Evolutionary conservation across 495 filamentous ascomycete genomes (phyloP).

Genomic region (Neurospora sp.): DNA sequence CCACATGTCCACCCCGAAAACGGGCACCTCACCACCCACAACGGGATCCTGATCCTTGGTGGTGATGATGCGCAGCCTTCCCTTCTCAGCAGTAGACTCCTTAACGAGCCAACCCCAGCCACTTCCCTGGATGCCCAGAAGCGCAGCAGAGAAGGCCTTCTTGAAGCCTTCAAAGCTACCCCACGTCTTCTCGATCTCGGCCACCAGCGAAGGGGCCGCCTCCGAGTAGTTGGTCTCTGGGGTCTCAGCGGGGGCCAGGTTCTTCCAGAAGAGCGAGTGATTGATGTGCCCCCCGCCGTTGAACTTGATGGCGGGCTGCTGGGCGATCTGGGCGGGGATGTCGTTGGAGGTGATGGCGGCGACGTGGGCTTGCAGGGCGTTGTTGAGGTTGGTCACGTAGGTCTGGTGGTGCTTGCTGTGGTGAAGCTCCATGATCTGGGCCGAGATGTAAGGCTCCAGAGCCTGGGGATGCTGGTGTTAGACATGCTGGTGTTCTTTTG

Average conservation of each 20-base stretch:
- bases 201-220: constrained; percentile 48
- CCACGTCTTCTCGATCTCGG: constrained; percentile 53
- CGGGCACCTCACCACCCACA: constrained; percentile 71
- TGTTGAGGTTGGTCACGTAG: constrained; percentile 64
- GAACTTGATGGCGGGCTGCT: constrained; percentile 77
- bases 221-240: constrained; percentile 51
- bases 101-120: constrained; percentile 90
- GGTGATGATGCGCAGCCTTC: constrained; percentile 64
- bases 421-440: constrained; percentile 90
- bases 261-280: constrained; percentile 91
- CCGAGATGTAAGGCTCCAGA: constrained; percentile 82
- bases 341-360: constrained; percentile 39
- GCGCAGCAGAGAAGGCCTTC: constrained; percentile 63
- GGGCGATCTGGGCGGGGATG: constrained; percentile 54
- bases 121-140: constrained; percentile 43
- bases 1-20: constrained; percentile 96
- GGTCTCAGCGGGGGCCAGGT: constrained; percentile 61
- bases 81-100: constrained; percentile 50
- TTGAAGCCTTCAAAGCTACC: constrained; percentile 65
- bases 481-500: not conserved
- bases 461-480: constrained; percentile 31
- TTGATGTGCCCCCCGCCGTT: constrained; percentile 89
- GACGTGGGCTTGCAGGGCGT: constrained; percentile 43
- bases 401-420: constrained; percentile 64
- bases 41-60: constrained; percentile 93